Evolutionary conservation across 2,329 filamentous ascomycete genomes (phyloP).

Genomic region (Xylariales sp.): DNA sequence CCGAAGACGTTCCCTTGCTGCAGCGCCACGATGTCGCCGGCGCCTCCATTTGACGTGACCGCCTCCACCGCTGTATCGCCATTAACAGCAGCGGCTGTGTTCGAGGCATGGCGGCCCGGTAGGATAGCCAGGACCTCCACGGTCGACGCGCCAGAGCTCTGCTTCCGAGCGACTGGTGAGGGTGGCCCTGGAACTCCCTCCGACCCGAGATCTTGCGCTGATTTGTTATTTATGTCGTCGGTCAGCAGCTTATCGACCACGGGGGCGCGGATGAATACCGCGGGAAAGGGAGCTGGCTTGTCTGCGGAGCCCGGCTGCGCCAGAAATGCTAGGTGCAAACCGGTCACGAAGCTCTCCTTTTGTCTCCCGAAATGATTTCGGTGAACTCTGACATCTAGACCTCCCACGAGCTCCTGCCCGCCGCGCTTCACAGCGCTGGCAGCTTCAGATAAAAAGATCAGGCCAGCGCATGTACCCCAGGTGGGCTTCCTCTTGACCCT

Average conservation of each 20-base stretch:
- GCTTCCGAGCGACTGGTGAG: slow-evolving; percentile 12
- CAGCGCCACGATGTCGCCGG: slow-evolving; percentile 81
- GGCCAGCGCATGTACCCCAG: slow-evolving; percentile 94
- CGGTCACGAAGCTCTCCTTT: slow-evolving; percentile 82
- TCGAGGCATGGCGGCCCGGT: slow-evolving; percentile 32
- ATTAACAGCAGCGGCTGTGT: slow-evolving; percentile 31
- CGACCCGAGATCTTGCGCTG: slow-evolving; percentile 18
- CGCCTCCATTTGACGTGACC: slow-evolving; percentile 30
- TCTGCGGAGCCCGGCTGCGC: slow-evolving; percentile 18
- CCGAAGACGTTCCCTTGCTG: slow-evolving; percentile 88
- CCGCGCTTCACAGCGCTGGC: slow-evolving; percentile 86
- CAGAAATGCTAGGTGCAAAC: slow-evolving; percentile 70
- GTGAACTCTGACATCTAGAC: slow-evolving; percentile 84
- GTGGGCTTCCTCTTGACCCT: slow-evolving; percentile 74
- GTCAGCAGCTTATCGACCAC: slow-evolving; percentile 79
- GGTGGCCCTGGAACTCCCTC: slow-evolving; percentile 14
- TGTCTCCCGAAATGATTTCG: slow-evolving; percentile 95
- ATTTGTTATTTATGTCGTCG: slow-evolving; percentile 19
- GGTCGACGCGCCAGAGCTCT: slow-evolving; percentile 12
- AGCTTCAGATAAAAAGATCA: slow-evolving; percentile 84
- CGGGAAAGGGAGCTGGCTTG: slow-evolving; percentile 57
- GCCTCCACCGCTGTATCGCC: slow-evolving; percentile 23
- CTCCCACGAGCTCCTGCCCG: slow-evolving; percentile 89
- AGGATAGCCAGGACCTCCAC: slow-evolving; percentile 51
- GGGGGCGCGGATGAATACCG: slow-evolving; percentile 90